Percentiles rank a stretch among this genome's conserved stretches.
Evolutionary conservation across 352 stramenopile species (phyloP).

Genomic region (Globisporangium acanthophoron): DNA sequence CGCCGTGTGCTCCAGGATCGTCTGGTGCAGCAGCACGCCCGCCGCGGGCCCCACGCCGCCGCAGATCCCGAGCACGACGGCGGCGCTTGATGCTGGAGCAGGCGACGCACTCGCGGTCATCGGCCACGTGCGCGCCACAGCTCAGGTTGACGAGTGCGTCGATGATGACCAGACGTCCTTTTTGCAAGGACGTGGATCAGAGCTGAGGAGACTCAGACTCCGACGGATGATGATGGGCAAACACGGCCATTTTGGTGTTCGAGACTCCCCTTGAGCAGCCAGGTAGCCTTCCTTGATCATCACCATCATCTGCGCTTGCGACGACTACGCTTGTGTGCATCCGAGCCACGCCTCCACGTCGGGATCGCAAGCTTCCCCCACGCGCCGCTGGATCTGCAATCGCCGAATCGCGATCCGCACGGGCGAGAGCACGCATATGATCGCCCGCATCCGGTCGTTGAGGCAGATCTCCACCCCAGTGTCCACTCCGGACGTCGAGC

Average conservation of each 20-base stretch:
- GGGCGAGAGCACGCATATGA: neutral
- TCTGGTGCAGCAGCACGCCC: constrained; percentile 64
- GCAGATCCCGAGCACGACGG: constrained; percentile 59
- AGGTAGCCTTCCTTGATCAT: too few relatives aligned
- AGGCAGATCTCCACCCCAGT: constrained; percentile 1
- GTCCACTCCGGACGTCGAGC: neutral
- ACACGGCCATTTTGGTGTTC: too few relatives aligned
- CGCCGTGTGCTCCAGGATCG: constrained; percentile 66
- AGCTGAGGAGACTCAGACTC: too few relatives aligned
- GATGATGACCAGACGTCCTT: too few relatives aligned
- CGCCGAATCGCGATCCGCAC: neutral
- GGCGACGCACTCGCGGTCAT: neutral
- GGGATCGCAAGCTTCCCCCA: constrained; percentile 1
- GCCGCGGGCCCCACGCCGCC: constrained; percentile 65
- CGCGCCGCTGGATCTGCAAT: constrained; percentile 4
- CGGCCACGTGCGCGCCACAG: neutral
- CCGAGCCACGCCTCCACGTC: constrained; percentile 10
- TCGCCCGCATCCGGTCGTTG: constrained; percentile 3
- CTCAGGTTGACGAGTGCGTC: neutral
- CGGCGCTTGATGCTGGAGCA: neutral
- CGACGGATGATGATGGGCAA: too few relatives aligned
- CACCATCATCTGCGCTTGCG: too few relatives aligned
- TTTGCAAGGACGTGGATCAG: too few relatives aligned
- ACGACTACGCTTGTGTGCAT: neutral
- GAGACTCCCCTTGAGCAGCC: too few relatives aligned